phyloP scores from a whole-genome alignment of 176 grass and related monocot genomes.

The Rhynchospora pubera region DNA sequence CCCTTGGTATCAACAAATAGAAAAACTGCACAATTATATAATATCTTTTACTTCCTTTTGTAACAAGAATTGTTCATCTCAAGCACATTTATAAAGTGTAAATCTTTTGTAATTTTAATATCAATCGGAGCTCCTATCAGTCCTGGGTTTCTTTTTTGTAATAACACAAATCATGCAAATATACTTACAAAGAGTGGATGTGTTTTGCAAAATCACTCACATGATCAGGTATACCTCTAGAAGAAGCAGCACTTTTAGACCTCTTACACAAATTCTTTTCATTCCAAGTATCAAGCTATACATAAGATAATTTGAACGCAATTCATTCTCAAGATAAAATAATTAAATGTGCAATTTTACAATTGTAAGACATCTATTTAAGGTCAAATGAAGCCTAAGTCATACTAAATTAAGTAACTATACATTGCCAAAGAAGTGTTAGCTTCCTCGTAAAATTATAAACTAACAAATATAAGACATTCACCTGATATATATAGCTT shows the following conservation, averaged over 20 bases:
- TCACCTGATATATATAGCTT: slow-evolving; percentile 98
- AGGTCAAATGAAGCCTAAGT: neutral
- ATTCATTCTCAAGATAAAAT: slow-evolving; percentile 5
- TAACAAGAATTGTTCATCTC: neutral
- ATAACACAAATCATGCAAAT: neutral
- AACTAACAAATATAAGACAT: slow-evolving; percentile 7
- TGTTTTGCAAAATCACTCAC: slow-evolving; percentile 12
- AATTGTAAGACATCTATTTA: neutral
- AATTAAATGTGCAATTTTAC: neutral
- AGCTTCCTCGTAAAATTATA: neutral
- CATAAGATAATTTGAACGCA: slow-evolving; percentile 22
- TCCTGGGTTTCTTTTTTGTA: neutral
- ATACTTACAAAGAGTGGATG: neutral
- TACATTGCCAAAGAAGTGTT: neutral
- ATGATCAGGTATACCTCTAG: slow-evolving; percentile 29
- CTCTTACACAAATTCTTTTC: slow-evolving; percentile 48
- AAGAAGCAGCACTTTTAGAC: slow-evolving; percentile 14
- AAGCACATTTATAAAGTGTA: slow-evolving; percentile 10
- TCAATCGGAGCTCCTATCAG: neutral
- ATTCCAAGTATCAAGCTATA: slow-evolving; percentile 84
- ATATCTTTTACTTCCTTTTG: slow-evolving; percentile 23
- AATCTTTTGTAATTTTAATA: neutral
- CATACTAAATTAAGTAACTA: neutral
- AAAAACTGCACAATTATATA: neutral
- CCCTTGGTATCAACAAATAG: neutral